Conservation (phyloP, 2,329 filamentous ascomycete species). For the Fusarium sp. region DNA sequence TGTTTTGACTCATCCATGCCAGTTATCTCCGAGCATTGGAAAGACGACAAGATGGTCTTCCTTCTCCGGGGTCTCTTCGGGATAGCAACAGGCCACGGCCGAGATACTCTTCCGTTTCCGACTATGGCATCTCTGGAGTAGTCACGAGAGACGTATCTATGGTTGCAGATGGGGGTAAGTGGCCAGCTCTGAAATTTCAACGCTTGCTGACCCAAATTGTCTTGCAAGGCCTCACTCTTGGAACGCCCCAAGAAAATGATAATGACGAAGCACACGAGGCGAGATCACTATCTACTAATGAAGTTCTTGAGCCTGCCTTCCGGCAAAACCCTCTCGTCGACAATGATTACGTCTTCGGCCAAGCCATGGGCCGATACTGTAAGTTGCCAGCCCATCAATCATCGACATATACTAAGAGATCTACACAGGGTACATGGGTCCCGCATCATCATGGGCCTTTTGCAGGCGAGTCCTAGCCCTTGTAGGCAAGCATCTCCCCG, state of each 20-base stretch:
- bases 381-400: rapidly evolving
- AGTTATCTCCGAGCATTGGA: slow-evolving; percentile 45
- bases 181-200: rapidly evolving
- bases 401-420: not conserved
- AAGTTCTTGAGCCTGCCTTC: slow-evolving; percentile 41
- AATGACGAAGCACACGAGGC: slow-evolving; percentile 6
- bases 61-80: slow-evolving; percentile 13
- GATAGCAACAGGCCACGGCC: slow-evolving; percentile 4
- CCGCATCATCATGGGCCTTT: slow-evolving; percentile 45
- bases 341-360: slow-evolving; percentile 43
- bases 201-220: not conserved
- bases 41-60: slow-evolving; percentile 31
- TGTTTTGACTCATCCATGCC: not conserved
- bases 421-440: slow-evolving; percentile 45
- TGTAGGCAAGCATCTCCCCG: slow-evolving; percentile 43
- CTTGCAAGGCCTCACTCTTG: slow-evolving; percentile 16
- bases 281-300: not conserved
- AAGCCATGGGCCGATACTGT: slow-evolving; percentile 41
- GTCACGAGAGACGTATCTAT: slow-evolving; percentile 1
- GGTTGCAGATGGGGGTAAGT: slow-evolving; percentile 14
- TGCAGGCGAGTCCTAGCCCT: slow-evolving; percentile 43
- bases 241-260: slow-evolving; percentile 15
- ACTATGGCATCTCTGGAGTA: slow-evolving; percentile 24
- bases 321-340: slow-evolving; percentile 45
- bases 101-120: slow-evolving; percentile 37